Evolutionary conservation across 495 filamentous ascomycete genomes (phyloP), one percentile per base, ranked within the genome.

Genomic region (Aspergillus cavernicola): DNA sequence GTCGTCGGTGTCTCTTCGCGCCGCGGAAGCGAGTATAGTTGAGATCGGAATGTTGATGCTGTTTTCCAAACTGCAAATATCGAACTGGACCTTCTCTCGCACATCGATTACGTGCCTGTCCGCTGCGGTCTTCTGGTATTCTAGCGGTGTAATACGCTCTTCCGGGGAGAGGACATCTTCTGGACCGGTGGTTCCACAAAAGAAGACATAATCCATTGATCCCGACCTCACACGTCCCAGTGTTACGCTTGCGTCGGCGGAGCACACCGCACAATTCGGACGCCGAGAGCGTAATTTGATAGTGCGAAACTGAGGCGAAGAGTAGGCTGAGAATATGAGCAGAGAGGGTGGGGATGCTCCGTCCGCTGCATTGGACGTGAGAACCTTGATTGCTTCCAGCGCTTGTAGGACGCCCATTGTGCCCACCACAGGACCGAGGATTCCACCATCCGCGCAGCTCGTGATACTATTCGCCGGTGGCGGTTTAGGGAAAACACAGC

Each of bases 351-450:
- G 60, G 69, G 55, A 47, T 20, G 26, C 50, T 12, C 55, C 48
- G 9, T 52, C 33, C 0, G 38, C 18, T n/a, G 47, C 29, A 0
- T 55, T 61, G 13, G 32, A 15, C 0, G 78, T 75, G 16, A 97
- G 73, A 3, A 97, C 64, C 61, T 96, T 95, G 62, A 98, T 86
- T 6, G 91, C 83, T 68, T 97, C 90, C 28, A 92, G 72, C 0
- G 93, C 93, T 70, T 96, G 91, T 35, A 96, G 69, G 2, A 96
- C 85, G 4, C 93, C 93, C 92, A 98, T 96, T 9, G 87, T 80
- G 1, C 93, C 93, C 0, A 98, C 93, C 0, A 96, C 92, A 0
- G 93, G 89, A 0, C 93, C 93, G 7, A 98, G 55, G 35, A 98
- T 89, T 2, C 93, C 93, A 1, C 89, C 90, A 62, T 98, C 93